Evolutionary conservation across 2,329 filamentous ascomycete genomes (phyloP).

Genomic region (Cladobotryum protrusum): DNA sequence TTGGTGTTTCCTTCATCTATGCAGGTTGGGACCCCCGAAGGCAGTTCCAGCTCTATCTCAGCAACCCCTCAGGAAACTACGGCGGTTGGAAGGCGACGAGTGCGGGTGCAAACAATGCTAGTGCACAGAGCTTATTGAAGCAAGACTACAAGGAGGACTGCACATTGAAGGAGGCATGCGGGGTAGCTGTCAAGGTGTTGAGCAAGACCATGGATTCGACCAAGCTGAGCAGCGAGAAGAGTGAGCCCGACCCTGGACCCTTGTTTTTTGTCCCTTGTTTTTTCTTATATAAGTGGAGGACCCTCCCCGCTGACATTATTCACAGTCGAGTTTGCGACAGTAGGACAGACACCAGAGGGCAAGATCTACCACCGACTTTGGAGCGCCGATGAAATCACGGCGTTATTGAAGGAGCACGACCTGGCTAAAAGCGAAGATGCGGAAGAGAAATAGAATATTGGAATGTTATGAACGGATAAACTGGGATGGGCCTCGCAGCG

Average conservation of each 20-base stretch:
- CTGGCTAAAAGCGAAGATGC: constrained; percentile 78
- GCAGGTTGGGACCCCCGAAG: constrained; percentile 94
- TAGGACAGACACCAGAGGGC: constrained; percentile 89
- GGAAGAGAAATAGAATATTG: constrained; percentile 51
- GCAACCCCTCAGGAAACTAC: constrained; percentile 98
- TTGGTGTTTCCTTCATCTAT: constrained; percentile 99
- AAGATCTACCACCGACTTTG: constrained; percentile 98
- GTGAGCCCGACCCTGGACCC: constrained; percentile 51
- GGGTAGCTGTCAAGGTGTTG: constrained; percentile 94
- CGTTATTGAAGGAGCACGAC: constrained; percentile 89
- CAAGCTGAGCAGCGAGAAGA: constrained; percentile 98
- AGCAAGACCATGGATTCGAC: constrained; percentile 99
- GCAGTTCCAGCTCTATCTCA: constrained; percentile 98
- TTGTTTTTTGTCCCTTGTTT: too few relatives aligned
- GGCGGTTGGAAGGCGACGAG: constrained; percentile 99
- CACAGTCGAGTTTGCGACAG: constrained; percentile 93
- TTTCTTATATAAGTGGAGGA: neutral
- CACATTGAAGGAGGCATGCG: constrained; percentile 90
- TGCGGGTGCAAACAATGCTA: constrained; percentile 96
- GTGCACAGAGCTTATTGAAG: constrained; percentile 93
- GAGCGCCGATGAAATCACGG: constrained; percentile 93
- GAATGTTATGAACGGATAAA: neutral
- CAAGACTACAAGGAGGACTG: constrained; percentile 99
- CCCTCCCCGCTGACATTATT: constrained; percentile 14
- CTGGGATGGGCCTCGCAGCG: constrained; percentile 10